A percentile compares a stretch with the other conserved stretches of the same genome.
phyloP scores from a whole-genome alignment of 345 rosid species.

The Cardamine occulta region DNA sequence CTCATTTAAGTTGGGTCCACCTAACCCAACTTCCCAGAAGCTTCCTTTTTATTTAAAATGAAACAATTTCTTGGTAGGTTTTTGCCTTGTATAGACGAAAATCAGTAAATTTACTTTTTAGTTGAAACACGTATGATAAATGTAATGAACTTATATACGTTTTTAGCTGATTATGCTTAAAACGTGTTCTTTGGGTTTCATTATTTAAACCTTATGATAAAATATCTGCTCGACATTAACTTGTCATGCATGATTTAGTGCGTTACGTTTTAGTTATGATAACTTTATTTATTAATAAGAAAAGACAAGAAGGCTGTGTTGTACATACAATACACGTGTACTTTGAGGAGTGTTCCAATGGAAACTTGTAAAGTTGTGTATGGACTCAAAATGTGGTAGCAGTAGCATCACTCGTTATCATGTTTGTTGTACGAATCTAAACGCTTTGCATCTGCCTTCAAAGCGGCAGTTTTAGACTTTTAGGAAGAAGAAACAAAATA shows the following conservation, averaged over 20 bases:
- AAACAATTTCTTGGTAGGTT: not conserved
- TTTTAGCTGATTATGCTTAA: not conserved
- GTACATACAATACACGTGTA: conserved; percentile 14
- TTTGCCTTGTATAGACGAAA: conserved; percentile 20
- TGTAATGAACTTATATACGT: not conserved
- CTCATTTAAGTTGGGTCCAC: conserved; percentile 32
- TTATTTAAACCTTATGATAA: not conserved
- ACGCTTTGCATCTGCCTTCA: not conserved
- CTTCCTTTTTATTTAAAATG: conserved; percentile 17
- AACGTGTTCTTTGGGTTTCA: not conserved
- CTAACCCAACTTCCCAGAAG: conserved; percentile 29
- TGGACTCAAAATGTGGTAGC: not conserved
- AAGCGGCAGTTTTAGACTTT: not conserved
- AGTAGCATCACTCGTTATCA: conserved; percentile 17
- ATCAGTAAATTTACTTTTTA: conserved; percentile 3
- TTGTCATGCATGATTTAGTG: not conserved
- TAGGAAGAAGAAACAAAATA: not conserved
- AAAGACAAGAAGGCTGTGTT: conserved; percentile 8
- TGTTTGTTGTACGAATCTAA: conserved; percentile 13
- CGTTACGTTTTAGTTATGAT: not conserved
- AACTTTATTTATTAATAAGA: not conserved
- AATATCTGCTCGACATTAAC: not conserved
- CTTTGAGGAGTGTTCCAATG: not conserved
- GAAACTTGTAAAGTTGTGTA: conserved; percentile 7
- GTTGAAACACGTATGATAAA: not conserved